Evolutionary conservation across 129 eudicot species (phyloP).

Genomic region (Chrysanthemum makinoi): DNA sequence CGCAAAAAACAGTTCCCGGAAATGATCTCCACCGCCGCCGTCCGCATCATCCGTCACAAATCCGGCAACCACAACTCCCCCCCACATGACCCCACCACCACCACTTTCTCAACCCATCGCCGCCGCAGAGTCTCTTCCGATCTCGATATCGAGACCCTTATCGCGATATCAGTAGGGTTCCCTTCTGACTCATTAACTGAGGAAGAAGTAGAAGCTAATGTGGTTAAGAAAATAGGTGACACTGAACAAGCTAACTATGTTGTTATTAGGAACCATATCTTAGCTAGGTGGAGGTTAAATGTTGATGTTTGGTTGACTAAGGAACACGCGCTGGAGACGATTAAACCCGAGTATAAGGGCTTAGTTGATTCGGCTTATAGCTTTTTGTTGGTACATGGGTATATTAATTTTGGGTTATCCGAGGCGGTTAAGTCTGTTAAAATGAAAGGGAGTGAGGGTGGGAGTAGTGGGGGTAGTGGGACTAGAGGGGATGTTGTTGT

Average conservation of each 20-base stretch:
- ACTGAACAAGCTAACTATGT: constrained; percentile 79
- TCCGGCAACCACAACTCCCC: constrained; percentile 27
- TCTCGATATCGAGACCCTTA: constrained; percentile 71
- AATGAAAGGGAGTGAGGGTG: constrained; percentile 40
- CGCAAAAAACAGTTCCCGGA: constrained; percentile 73
- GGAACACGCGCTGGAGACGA: constrained; percentile 71
- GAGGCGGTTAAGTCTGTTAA: constrained; percentile 58
- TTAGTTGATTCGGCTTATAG: constrained; percentile 73
- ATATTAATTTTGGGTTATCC: constrained; percentile 86
- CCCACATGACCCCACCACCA: constrained; percentile 8
- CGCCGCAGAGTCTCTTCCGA: constrained; percentile 51
- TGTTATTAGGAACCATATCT: constrained; percentile 75
- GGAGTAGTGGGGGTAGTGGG: neutral
- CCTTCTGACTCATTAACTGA: constrained; percentile 82
- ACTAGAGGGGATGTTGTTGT: constrained; percentile 52
- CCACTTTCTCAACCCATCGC: constrained; percentile 32
- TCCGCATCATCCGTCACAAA: constrained; percentile 60
- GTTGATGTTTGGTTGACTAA: constrained; percentile 65
- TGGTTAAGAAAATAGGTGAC: constrained; percentile 62
- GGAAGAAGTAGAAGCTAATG: constrained; percentile 86
- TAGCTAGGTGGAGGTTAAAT: constrained; percentile 78
- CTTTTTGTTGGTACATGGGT: constrained; percentile 74
- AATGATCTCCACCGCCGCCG: constrained; percentile 63
- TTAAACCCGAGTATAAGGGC: constrained; percentile 59
- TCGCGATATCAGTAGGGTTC: constrained; percentile 91